Conservation (phyloP, 2,329 filamentous ascomycete species). For the Colletotrichum aenigma region DNA sequence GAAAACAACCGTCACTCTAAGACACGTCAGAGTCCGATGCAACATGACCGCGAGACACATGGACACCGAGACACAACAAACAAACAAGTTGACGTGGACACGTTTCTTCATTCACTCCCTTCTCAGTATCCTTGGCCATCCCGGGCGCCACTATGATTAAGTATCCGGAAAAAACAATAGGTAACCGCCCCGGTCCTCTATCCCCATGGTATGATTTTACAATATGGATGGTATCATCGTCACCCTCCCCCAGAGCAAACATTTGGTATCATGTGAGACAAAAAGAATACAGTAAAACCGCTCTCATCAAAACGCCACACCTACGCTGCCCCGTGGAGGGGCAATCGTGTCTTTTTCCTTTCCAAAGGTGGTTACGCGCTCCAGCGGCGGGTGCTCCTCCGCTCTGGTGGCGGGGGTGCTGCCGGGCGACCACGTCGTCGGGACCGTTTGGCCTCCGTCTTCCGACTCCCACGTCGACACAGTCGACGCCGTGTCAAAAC, state of each 20-base stretch:
- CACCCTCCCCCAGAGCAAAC: neutral
- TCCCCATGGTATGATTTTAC: neutral
- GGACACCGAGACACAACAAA: neutral
- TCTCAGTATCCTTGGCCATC: neutral
- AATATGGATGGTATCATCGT: slow-evolving; percentile 10
- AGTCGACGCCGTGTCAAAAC: slow-evolving; percentile 51
- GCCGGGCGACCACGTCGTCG: slow-evolving; percentile 54
- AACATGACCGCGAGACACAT: neutral
- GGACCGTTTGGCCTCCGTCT: slow-evolving; percentile 47
- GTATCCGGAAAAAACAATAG: neutral
- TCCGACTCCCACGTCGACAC: slow-evolving; percentile 56
- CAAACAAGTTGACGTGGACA: neutral
- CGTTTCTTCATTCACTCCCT: neutral
- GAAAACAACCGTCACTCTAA: neutral
- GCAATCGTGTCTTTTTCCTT: neutral
- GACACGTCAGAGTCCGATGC: neutral
- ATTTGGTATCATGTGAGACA: slow-evolving; percentile 19
- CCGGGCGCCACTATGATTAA: neutral
- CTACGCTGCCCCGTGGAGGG: slow-evolving; percentile 11
- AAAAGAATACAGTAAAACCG: neutral
- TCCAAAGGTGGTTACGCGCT: slow-evolving; percentile 20
- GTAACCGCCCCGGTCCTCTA: neutral
- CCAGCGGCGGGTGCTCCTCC: slow-evolving; percentile 37
- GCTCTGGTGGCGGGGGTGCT: slow-evolving; percentile 44
- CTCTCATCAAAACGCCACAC: slow-evolving; percentile 11